phyloP scores from a whole-genome alignment of 768 basidiomycete species.

The Suillus subluteus region DNA sequence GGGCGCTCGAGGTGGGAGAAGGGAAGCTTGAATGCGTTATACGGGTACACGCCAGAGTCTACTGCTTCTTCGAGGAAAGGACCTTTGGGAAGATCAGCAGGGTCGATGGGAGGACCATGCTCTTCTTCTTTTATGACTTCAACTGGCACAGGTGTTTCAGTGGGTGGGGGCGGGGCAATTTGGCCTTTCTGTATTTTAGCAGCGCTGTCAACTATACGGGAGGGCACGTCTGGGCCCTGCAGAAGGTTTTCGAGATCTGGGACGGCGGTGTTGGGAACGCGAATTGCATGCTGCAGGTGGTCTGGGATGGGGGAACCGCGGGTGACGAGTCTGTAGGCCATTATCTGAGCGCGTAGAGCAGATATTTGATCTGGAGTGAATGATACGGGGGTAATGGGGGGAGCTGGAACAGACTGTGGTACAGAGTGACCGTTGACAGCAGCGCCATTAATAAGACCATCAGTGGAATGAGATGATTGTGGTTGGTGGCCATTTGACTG shows the following conservation, averaged over 20 bases:
- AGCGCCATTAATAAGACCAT: slow-evolving; percentile 1
- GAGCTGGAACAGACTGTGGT: slow-evolving; percentile 42
- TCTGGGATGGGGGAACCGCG: slow-evolving; percentile 72
- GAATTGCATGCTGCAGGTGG: slow-evolving; percentile 69
- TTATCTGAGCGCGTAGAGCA: slow-evolving; percentile 80
- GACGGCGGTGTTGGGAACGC: slow-evolving; percentile 61
- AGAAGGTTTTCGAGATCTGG: slow-evolving; percentile 69
- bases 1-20: slow-evolving; percentile 78
- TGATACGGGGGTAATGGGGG: slow-evolving; percentile 67
- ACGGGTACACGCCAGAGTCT: slow-evolving; percentile 84
- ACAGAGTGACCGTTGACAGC: slow-evolving; percentile 52
- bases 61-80: slow-evolving; percentile 80
- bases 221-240: slow-evolving; percentile 59
- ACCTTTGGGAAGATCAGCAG: slow-evolving; percentile 69
- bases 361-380: slow-evolving; percentile 78
- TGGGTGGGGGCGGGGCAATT: slow-evolving; percentile 27
- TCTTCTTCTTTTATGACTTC: slow-evolving; percentile 59
- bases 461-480: slow-evolving; percentile 31
- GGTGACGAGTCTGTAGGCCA: slow-evolving; percentile 75
- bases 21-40: slow-evolving; percentile 88
- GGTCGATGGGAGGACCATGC: slow-evolving; percentile 47
- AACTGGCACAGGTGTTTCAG: slow-evolving; percentile 22
- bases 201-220: slow-evolving; percentile 72
- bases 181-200: slow-evolving; percentile 71
- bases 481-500: slow-evolving; percentile 18